Evolutionary conservation across 2,329 filamentous ascomycete species (phyloP).

Genomic region (Cladophialophora carrionii): DNA sequence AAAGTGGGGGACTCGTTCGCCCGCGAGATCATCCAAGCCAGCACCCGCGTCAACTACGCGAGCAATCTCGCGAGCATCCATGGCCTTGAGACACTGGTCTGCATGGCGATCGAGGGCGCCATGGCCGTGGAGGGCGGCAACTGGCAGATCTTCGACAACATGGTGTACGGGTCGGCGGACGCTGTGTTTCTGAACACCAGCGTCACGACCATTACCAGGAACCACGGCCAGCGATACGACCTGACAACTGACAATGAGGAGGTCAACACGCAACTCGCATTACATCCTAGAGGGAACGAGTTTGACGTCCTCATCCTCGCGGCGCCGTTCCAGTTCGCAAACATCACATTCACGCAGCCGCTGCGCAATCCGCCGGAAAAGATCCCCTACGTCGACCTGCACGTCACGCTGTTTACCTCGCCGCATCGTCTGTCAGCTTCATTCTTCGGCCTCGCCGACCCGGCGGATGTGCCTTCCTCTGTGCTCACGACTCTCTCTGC

Average conservation of each 20-base stretch:
- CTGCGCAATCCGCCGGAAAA: constrained; percentile 63
- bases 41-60: constrained; percentile 91
- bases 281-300: constrained; percentile 20
- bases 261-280: constrained; percentile 28
- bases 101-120: constrained; percentile 85
- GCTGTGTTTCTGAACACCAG: constrained; percentile 67
- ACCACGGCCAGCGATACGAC: constrained; percentile 44
- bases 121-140: constrained; percentile 81
- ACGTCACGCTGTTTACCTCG: constrained; percentile 88
- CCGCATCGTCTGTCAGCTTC: constrained; percentile 69
- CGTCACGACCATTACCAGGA: constrained; percentile 63
- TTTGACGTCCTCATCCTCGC: constrained; percentile 86
- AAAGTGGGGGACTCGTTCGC: constrained; percentile 70
- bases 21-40: constrained; percentile 83
- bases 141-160: constrained; percentile 88
- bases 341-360: constrained; percentile 59
- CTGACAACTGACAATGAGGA: constrained; percentile 41
- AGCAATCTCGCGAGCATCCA: constrained; percentile 86
- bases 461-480: constrained; percentile 66
- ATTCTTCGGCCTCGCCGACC: constrained; percentile 68
- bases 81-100: constrained; percentile 86
- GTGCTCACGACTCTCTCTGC: constrained; percentile 80
- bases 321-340: constrained; percentile 78
- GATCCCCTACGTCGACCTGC: constrained; percentile 82
- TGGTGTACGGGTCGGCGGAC: constrained; percentile 69